Evolutionary conservation across 139 green algal genomes (phyloP).

Genomic region (Monoraphidium neglectum): DNA sequence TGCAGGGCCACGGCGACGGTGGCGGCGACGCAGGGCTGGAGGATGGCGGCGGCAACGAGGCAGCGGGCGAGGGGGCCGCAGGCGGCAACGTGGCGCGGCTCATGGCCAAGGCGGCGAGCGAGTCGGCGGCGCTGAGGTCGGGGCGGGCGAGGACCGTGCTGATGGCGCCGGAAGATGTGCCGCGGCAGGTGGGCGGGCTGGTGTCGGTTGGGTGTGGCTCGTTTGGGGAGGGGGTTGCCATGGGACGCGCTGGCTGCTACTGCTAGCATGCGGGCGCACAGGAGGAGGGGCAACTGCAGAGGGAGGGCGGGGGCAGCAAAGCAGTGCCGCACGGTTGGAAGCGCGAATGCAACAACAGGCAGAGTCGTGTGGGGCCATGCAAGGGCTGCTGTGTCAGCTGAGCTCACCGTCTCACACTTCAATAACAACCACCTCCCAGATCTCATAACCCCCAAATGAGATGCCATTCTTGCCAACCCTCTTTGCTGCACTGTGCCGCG

Average conservation of each 20-base stretch:
- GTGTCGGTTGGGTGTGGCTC: background rate
- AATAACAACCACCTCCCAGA: background rate
- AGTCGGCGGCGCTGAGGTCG: constrained; percentile 28
- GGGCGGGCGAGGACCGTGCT: constrained; percentile 32
- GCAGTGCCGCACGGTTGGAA: constrained; percentile 51
- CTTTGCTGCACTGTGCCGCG: background rate
- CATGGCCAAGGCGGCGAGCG: constrained; percentile 41
- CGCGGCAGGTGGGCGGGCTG: constrained; percentile 21
- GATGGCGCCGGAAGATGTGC: constrained; percentile 58
- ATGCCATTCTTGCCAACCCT: background rate
- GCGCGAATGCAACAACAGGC: constrained; percentile 28
- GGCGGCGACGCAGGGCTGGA: background rate
- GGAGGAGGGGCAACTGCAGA: background rate
- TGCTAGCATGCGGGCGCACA: background rate
- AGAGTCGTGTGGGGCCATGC: background rate
- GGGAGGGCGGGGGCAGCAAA: background rate
- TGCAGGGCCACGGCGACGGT: constrained; percentile 1
- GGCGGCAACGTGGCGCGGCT: constrained; percentile 31
- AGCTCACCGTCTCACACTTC: too few relatives aligned
- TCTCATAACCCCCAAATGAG: too few relatives aligned
- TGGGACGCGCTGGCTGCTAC: background rate
- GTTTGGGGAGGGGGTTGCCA: background rate
- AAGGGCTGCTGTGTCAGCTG: too few relatives aligned
- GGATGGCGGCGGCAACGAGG: background rate
- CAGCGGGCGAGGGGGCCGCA: background rate